Conservation (phyloP, 1,284 basidiomycete species). For the Meira miltonrushii region DNA sequence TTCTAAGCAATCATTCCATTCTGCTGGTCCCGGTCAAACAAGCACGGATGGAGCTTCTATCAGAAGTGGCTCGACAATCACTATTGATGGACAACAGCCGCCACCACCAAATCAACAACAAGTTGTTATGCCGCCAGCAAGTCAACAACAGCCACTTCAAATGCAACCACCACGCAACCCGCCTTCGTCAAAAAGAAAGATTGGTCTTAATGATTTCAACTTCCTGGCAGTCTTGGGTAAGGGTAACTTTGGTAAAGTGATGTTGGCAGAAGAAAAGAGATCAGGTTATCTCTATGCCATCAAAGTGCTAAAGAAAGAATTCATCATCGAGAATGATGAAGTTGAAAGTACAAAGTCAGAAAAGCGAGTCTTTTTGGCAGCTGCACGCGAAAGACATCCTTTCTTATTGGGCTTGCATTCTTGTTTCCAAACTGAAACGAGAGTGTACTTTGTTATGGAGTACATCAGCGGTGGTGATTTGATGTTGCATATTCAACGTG, state of each 20-base stretch:
- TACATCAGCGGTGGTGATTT: slow-evolving; percentile 70
- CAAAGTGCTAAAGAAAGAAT: slow-evolving; percentile 99
- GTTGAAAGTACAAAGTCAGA: slow-evolving; percentile 99
- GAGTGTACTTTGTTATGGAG: slow-evolving; percentile 80
- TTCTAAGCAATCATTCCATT: no score
- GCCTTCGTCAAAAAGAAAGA: slow-evolving; percentile 65
- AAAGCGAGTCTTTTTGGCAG: slow-evolving; percentile 94
- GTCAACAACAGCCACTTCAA: slow-evolving; percentile 16
- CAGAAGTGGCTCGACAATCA: no score
- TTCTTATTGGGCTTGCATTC: slow-evolving; percentile 95
- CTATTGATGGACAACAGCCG: slow-evolving; percentile 1
- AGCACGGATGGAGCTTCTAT: no score
- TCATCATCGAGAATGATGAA: slow-evolving; percentile 99
- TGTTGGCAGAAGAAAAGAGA: slow-evolving; percentile 97
- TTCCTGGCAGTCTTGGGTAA: slow-evolving; percentile 97
- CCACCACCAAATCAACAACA: slow-evolving; percentile 5
- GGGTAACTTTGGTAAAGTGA: slow-evolving; percentile 99
- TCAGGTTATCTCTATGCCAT: slow-evolving; percentile 88
- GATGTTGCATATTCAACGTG: slow-evolving; percentile 75
- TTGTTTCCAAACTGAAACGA: slow-evolving; percentile 99
- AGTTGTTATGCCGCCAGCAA: slow-evolving; percentile 10
- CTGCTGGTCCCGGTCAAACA: no score
- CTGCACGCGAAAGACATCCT: slow-evolving; percentile 91
- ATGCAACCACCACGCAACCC: slow-evolving; percentile 21
- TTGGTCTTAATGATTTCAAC: slow-evolving; percentile 97